These are phyloP conservation scores for Pseudofabraea citricarpa DNA, from an alignment of 2,329 filamentous ascomycete species.

Conservation along the genomic window DNA sequence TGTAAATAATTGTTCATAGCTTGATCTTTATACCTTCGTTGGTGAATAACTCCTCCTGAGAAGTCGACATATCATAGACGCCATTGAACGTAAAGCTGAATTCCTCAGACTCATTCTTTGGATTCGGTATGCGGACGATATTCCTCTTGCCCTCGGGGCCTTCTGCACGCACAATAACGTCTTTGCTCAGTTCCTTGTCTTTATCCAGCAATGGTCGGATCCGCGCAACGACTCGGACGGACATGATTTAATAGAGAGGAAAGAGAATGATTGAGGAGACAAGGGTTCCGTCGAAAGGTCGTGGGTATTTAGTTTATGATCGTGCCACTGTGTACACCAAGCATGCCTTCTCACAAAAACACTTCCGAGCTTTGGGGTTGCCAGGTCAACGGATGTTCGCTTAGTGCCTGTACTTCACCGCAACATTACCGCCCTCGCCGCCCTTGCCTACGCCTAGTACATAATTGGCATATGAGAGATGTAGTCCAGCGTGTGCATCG, in stretches of 20 bases:
- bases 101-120: conserved; percentile 85
- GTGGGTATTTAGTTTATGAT: too few species aligned
- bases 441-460: too few species aligned
- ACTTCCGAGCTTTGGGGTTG: too few species aligned
- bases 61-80: conserved; percentile 76
- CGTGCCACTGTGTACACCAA: too few species aligned
- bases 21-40: conserved; percentile 62
- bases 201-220: conserved; percentile 83
- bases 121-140: conserved; percentile 84
- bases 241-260: conserved; percentile 31
- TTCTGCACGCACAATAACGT: conserved; percentile 74
- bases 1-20: conserved; percentile 2
- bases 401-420: too few species aligned
- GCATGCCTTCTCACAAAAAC: too few species aligned
- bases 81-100: conserved; percentile 94
- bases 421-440: too few species aligned
- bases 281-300: too few species aligned
- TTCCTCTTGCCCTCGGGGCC: conserved; percentile 57
- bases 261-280: neutral
- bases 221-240: conserved; percentile 68
- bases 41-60: conserved; percentile 85
- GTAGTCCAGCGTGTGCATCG: too few species aligned
- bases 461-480: too few species aligned
- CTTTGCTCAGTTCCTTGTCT: conserved; percentile 78
- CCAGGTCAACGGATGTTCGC: too few species aligned